Percentiles rank a stretch among this genome's conserved stretches.
Conservation (phyloP, 1,284 basidiomycete species). For the Sporisorium scitamineum region DNA sequence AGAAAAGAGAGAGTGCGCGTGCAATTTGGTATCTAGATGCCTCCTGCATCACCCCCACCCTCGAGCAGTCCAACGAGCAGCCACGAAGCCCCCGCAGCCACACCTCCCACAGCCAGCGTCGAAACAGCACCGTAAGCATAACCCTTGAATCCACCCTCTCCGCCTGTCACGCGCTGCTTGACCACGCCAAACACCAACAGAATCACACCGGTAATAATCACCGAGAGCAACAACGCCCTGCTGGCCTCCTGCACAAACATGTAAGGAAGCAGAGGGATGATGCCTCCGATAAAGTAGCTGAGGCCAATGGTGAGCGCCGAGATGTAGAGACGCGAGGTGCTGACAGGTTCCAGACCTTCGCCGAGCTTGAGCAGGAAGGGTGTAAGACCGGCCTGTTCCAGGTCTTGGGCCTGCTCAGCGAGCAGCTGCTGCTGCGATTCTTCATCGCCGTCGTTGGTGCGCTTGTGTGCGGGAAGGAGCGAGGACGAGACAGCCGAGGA, state of each 20-base stretch:
- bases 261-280: conserved; percentile 63
- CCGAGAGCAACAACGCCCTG: conserved; percentile 51
- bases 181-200: conserved; percentile 62
- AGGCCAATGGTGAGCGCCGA: conserved; percentile 58
- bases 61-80: conserved; percentile 84
- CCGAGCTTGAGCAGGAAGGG: conserved; percentile 62
- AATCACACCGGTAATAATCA: conserved; percentile 58
- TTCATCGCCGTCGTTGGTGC: conserved; percentile 11
- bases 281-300: conserved; percentile 61
- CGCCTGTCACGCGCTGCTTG: conserved; percentile 60
- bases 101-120: conserved; percentile 89
- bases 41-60: conserved; percentile 32
- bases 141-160: conserved; percentile 48
- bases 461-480: conserved; percentile 12
- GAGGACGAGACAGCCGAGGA: conserved; percentile 9
- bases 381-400: conserved; percentile 53
- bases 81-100: conserved; percentile 89
- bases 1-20: neutral
- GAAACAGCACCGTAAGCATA: conserved; percentile 85
- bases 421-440: conserved; percentile 22
- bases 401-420: conserved; percentile 12
- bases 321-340: conserved; percentile 57
- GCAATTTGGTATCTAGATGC: neutral
- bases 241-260: conserved; percentile 54
- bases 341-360: conserved; percentile 59